Percentiles rank a stretch among this genome's conserved stretches.
phyloP scores from a whole-genome alignment of 2,329 filamentous ascomycete genomes.

The Pestalotiopsis sp. region DNA sequence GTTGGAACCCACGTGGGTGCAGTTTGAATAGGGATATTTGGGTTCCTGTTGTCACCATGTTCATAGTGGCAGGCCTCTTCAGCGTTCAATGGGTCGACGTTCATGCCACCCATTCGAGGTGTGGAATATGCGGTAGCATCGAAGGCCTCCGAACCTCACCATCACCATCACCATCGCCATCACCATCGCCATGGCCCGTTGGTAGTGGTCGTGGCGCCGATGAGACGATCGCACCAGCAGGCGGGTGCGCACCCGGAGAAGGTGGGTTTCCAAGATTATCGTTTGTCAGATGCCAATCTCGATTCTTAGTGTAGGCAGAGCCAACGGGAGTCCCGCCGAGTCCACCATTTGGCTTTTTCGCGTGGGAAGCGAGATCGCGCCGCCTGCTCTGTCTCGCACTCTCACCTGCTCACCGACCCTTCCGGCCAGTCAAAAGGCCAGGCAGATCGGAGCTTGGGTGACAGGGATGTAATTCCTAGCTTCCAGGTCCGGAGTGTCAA shows the following conservation, averaged over 20 bases:
- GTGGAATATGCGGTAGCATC: not conserved
- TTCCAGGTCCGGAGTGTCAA: constrained; percentile 2
- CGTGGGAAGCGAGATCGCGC: not conserved
- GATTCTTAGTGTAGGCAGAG: not conserved
- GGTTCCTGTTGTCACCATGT: not conserved
- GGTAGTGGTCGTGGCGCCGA: not conserved
- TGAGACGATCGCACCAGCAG: not conserved
- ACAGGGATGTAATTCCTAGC: constrained; percentile 7
- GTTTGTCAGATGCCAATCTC: not conserved
- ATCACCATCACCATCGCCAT: not conserved
- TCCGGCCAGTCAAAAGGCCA: not conserved
- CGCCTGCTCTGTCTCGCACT: not conserved
- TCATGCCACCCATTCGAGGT: not conserved
- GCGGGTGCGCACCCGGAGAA: not conserved
- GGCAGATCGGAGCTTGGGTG: not conserved
- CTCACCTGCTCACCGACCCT: constrained; percentile 6
- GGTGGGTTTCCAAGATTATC: not conserved
- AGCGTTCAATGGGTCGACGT: not conserved
- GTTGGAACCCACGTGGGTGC: constrained; percentile 1
- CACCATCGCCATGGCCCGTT: not conserved
- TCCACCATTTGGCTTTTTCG: not conserved
- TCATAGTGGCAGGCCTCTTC: not conserved
- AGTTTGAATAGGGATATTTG: not conserved
- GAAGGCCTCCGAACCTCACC: not conserved
- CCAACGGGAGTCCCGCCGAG: not conserved